Percentiles rank a stretch among this genome's conserved stretches.
Conservation (phyloP, 805 yeast genomes). For the Kuraishia ogatae region DNA sequence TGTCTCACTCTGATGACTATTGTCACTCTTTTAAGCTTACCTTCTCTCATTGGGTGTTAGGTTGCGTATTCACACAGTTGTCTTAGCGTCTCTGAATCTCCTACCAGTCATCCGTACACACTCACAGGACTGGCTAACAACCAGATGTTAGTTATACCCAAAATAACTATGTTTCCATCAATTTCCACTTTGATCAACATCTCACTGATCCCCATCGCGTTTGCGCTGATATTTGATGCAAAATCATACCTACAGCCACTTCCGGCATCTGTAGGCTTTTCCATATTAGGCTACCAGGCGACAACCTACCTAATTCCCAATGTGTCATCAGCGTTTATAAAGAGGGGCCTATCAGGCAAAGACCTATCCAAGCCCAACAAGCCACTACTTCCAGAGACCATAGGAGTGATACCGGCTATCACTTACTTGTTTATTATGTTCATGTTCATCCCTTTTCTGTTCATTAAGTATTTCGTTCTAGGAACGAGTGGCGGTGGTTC, state of each 20-base stretch:
- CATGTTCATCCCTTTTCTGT: conserved; percentile 80
- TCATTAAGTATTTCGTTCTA: conserved; percentile 55
- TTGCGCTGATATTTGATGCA: conserved; percentile 10
- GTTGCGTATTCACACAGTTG: too few relatives aligned
- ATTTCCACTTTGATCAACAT: neutral
- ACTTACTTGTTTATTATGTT: conserved; percentile 77
- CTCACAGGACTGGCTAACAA: neutral
- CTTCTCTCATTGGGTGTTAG: too few relatives aligned
- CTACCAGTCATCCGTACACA: neutral
- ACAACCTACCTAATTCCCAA: conserved; percentile 60
- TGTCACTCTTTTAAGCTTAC: too few relatives aligned
- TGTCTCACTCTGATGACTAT: too few relatives aligned
- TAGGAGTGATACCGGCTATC: conserved; percentile 85
- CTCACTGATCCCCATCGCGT: conserved; percentile 5
- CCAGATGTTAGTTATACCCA: neutral
- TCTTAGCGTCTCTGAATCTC: too few relatives aligned
- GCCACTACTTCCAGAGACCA: conserved; percentile 79
- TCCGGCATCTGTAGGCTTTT: conserved; percentile 56
- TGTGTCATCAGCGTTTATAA: conserved; percentile 56
- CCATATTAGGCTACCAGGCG: conserved; percentile 54
- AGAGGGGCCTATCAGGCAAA: conserved; percentile 76
- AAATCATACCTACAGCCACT: conserved; percentile 32
- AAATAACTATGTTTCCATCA: neutral
- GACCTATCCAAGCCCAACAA: conserved; percentile 72
- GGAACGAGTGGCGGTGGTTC: conserved; percentile 50